phyloP scores from a whole-genome alignment of 129 eudicot genomes.

The Escallonia rubra region DNA sequence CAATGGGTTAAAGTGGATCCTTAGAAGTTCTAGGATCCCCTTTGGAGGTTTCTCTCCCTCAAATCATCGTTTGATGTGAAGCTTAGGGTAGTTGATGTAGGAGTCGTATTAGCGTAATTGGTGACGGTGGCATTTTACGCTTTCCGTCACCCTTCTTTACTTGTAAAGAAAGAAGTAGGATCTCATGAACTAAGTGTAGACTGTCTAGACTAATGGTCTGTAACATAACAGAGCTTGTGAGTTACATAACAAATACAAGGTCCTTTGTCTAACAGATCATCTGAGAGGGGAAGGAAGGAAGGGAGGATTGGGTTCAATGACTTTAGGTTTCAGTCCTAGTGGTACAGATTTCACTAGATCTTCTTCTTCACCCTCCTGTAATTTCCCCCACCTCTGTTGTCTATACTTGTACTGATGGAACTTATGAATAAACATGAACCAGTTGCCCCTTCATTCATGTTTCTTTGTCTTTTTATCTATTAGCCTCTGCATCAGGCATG shows the following conservation, averaged over 20 bases:
- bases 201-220: slow-evolving; percentile 41
- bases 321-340: slow-evolving; percentile 22
- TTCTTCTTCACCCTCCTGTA: slow-evolving; percentile 10
- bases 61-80: slow-evolving; percentile 10
- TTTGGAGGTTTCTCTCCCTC: slow-evolving; percentile 3
- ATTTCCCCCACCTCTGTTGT: slow-evolving; percentile 22
- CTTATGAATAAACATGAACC: slow-evolving; percentile 22
- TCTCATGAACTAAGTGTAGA: slow-evolving; percentile 19
- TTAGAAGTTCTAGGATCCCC: slow-evolving; percentile 11
- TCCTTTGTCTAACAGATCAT: slow-evolving; percentile 48
- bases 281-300: slow-evolving; percentile 22
- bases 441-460: slow-evolving; percentile 18
- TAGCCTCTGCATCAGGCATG: slow-evolving; percentile 12
- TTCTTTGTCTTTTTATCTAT: slow-evolving; percentile 11
- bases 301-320: slow-evolving; percentile 30
- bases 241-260: slow-evolving; percentile 18
- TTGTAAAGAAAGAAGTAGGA: slow-evolving; percentile 45
- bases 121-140: slow-evolving; percentile 31
- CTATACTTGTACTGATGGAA: slow-evolving; percentile 43
- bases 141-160: slow-evolving; percentile 33
- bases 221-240: slow-evolving; percentile 33
- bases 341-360: slow-evolving; percentile 20
- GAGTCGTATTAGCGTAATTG: slow-evolving; percentile 22
- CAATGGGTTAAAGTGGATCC: slow-evolving; percentile 55
- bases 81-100: slow-evolving; percentile 26